Evolutionary conservation across 2,329 filamentous ascomycete species (phyloP), one percentile per base, ranked within the genome.

Genomic region (Biscogniauxia marginata): DNA sequence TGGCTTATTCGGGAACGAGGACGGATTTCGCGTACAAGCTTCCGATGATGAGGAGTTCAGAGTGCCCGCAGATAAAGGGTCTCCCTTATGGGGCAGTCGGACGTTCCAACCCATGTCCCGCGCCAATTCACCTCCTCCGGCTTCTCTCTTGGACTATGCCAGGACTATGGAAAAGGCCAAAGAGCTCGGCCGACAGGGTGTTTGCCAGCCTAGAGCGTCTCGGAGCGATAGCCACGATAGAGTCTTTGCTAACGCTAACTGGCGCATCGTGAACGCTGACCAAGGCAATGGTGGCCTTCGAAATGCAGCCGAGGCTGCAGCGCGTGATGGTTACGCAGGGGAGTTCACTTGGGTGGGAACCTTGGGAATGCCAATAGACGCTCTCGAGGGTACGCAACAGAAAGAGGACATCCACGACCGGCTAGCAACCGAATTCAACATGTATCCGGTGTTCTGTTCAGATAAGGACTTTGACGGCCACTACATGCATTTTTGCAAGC

Each of bases 401-500:
- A 93, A 89, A 70, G 81, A 89, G 56, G 90, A 93, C 52, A 97
- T 98, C 61, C 86, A 91, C 61, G 89, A 95, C 69, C 85, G 84
- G 54, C 76, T 98, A 7, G 86, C 90, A 49, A 89, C 87, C 22
- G 90, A 96, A 69, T 87, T 90, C 71, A 86, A 95, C 64, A 92
- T 91, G 66, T 74, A 96, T 63, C 86, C 89, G 2, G 92, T 97
- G 30, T 96, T 89, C 71, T 89, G 90, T 72, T 89, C 86, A 58
- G 93, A 98, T 75, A 91, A 89, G 70, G 93, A 98, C 73, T 92
- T 97, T 70, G 89, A 97, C 67, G 92, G 93, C 1, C 93, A 96
- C 74, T 98, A 98, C 70, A 85, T 88, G 11, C 93, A 97, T 74
- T 98, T 95, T 71, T 97, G 93, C 86, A 98, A 98, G 77, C 91